Conservation (phyloP, 1,284 basidiomycete species). For the Ceratobasidium sp. region DNA sequence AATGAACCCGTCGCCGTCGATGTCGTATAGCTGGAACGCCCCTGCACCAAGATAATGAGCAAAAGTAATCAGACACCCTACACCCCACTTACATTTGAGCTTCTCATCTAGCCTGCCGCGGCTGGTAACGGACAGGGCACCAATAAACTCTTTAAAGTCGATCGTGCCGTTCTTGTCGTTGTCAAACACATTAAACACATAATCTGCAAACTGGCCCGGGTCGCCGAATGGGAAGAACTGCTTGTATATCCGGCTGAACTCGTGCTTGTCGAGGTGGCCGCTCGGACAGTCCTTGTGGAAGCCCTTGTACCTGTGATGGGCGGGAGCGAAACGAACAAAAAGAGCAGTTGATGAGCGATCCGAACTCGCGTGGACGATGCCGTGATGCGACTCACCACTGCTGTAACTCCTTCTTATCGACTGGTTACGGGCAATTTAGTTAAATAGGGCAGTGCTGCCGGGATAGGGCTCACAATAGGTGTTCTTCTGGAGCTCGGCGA, state of each 20-base stretch:
- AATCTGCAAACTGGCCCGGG: constrained; percentile 95
- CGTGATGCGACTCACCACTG: constrained; percentile 75
- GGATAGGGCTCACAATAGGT: constrained; percentile 83
- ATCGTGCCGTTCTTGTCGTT: constrained; percentile 96
- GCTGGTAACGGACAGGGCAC: constrained; percentile 94
- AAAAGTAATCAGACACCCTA: neutral
- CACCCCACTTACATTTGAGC: constrained; percentile 83
- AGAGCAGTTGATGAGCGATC: neutral
- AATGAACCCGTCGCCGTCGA: constrained; percentile 96
- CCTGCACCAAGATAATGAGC: constrained; percentile 62
- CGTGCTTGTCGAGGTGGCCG: constrained; percentile 94
- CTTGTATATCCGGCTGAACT: constrained; percentile 98
- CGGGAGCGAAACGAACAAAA: neutral
- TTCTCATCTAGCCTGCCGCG: constrained; percentile 97
- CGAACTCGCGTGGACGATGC: neutral
- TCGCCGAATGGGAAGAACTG: constrained; percentile 99
- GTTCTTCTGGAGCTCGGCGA: constrained; percentile 95
- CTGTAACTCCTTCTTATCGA: constrained; percentile 99
- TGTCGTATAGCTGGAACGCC: constrained; percentile 99
- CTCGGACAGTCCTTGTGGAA: constrained; percentile 99
- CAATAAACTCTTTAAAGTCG: constrained; percentile 99
- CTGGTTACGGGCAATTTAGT: constrained; percentile 67
- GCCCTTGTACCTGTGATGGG: constrained; percentile 87
- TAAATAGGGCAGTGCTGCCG: constrained; percentile 44
- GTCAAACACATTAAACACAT: constrained; percentile 98